A percentile compares a stretch with the other conserved stretches of the same genome.
These are phyloP conservation scores for Leccinum colubrinum DNA, from an alignment of 1,284 basidiomycete species.

Conservation along the genomic window DNA sequence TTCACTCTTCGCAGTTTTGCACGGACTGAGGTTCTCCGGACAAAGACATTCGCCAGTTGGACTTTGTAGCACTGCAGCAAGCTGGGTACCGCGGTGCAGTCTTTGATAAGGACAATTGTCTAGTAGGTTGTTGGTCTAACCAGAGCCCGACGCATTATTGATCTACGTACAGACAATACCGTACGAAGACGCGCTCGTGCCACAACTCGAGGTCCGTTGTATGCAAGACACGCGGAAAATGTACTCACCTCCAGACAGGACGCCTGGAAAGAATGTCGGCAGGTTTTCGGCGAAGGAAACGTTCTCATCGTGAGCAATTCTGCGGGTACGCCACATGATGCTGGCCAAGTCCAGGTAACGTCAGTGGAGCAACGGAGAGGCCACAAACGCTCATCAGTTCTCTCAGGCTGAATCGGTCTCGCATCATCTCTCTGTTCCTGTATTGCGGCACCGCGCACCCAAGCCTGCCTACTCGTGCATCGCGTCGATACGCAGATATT, in stretches of 20 bases:
- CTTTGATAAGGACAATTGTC: constrained; percentile 97
- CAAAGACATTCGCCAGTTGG: constrained; percentile 84
- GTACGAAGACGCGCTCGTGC: constrained; percentile 68
- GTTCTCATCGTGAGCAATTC: constrained; percentile 94
- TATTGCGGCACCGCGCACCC: constrained; percentile 71
- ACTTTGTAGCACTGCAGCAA: constrained; percentile 75
- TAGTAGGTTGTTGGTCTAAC: constrained; percentile 49
- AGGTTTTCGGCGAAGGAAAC: constrained; percentile 74
- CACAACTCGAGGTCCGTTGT: constrained; percentile 60
- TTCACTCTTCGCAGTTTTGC: neutral
- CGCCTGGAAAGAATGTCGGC: constrained; percentile 76
- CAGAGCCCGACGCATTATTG: neutral
- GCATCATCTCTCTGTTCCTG: constrained; percentile 74
- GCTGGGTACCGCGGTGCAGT: constrained; percentile 87
- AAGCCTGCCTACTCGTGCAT: constrained; percentile 69
- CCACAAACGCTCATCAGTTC: neutral
- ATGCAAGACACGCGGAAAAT: neutral
- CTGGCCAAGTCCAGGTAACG: constrained; percentile 75
- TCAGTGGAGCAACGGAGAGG: too few relatives aligned
- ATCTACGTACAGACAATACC: constrained; percentile 63
- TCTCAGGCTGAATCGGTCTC: constrained; percentile 83
- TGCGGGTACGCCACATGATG: constrained; percentile 80
- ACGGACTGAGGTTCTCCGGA: constrained; percentile 29
- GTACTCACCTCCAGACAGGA: constrained; percentile 40
- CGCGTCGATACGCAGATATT: constrained; percentile 52